Percentiles rank a stretch among this genome's conserved stretches.
Evolutionary conservation across 345 rosid genomes (phyloP).

Genomic region (Fremontodendron californicum): DNA sequence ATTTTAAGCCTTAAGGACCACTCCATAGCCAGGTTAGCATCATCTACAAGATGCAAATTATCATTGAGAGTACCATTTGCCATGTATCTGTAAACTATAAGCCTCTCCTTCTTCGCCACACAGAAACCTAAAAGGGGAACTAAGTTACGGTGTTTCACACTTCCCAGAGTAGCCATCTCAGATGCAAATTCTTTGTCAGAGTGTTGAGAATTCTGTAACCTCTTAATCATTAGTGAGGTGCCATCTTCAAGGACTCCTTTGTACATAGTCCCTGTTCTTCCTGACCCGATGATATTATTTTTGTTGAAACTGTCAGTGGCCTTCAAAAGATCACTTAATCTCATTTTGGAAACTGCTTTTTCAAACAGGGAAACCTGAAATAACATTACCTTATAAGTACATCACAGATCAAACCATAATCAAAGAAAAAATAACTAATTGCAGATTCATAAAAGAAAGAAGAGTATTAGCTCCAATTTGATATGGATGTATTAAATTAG

Average conservation of each 20-base stretch:
- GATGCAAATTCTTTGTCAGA: constrained; percentile 73
- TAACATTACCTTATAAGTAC: constrained; percentile 16
- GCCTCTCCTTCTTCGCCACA: constrained; percentile 62
- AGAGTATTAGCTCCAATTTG: background rate
- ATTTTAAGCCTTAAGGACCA: constrained; percentile 88
- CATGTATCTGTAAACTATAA: constrained; percentile 75
- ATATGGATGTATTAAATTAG: constrained; percentile 10
- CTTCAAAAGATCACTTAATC: constrained; percentile 77
- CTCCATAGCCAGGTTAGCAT: constrained; percentile 49
- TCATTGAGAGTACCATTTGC: constrained; percentile 70
- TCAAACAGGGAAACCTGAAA: constrained; percentile 84
- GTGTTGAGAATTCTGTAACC: constrained; percentile 83
- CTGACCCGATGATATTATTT: constrained; percentile 66
- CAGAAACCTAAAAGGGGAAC: constrained; percentile 89
- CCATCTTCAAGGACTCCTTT: constrained; percentile 76
- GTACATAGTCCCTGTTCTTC: constrained; percentile 86
- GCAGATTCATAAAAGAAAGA: constrained; percentile 10
- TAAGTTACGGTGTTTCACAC: constrained; percentile 72
- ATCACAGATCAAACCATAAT: background rate
- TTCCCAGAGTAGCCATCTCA: constrained; percentile 85
- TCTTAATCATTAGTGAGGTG: constrained; percentile 71
- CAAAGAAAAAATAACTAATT: background rate
- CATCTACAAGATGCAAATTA: constrained; percentile 43
- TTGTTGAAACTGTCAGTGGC: constrained; percentile 80
- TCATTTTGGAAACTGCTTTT: constrained; percentile 73